These are phyloP conservation scores for Phoma sp. DNA, from an alignment of 2,329 filamentous ascomycete species.

Conservation along the genomic window DNA sequence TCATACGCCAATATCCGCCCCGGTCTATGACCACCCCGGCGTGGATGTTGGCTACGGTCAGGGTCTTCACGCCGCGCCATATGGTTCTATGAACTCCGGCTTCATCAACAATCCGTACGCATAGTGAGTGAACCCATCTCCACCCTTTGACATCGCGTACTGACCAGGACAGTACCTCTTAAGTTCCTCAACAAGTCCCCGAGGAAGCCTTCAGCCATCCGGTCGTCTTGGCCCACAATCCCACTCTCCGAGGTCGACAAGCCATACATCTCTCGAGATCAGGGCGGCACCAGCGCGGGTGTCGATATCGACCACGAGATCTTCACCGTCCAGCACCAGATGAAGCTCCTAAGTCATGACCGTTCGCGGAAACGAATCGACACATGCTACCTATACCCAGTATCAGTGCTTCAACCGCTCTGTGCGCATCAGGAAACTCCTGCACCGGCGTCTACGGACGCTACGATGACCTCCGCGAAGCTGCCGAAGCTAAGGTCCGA, in stretches of 20 bases:
- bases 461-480: constrained; percentile 49
- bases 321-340: constrained; percentile 30
- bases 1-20: too few species aligned
- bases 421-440: constrained; percentile 25
- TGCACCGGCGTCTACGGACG: constrained; percentile 34
- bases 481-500: constrained; percentile 26
- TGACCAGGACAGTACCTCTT: too few species aligned
- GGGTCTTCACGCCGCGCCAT: too few species aligned
- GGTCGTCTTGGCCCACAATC: constrained; percentile 27
- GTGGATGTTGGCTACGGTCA: too few species aligned
- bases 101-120: too few species aligned
- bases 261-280: constrained; percentile 35
- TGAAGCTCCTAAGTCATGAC: constrained; percentile 37
- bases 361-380: background rate
- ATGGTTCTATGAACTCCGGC: too few species aligned
- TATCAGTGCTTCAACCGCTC: constrained; percentile 34
- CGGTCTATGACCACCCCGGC: too few species aligned
- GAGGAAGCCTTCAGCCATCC: background rate
- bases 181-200: too few species aligned
- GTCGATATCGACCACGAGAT: constrained; percentile 33
- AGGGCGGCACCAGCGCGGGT: constrained; percentile 31
- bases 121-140: too few species aligned
- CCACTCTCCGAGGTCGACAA: constrained; percentile 29
- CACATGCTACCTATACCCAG: constrained; percentile 29
- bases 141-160: too few species aligned